These are phyloP conservation scores for Leccinum fibrillosum DNA, from an alignment of 768 basidiomycete genomes.

Conservation along the genomic window DNA sequence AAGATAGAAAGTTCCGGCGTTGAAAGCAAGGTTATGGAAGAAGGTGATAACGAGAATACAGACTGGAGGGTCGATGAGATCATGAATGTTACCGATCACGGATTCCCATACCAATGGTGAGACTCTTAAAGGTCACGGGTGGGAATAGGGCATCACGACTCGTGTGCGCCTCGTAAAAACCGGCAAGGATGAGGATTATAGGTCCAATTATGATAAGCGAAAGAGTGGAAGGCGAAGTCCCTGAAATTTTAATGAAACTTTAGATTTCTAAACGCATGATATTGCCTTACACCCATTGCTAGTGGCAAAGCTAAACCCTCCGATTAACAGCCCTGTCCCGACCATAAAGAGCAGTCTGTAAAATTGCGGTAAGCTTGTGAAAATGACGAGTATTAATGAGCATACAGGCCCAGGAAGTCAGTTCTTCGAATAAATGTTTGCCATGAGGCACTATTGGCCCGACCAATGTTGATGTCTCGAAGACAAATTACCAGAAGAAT, in stretches of 20 bases:
- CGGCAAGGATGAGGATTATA: conserved; percentile 53
- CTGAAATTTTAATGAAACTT: conserved; percentile 37
- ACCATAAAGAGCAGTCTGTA: conserved; percentile 68
- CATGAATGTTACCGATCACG: conserved; percentile 7
- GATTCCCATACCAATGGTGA: conserved; percentile 51
- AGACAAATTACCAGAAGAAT: conserved; percentile 59
- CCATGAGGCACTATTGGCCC: conserved; percentile 53
- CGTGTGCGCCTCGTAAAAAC: conserved; percentile 65
- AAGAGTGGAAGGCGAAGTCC: conserved; percentile 61
- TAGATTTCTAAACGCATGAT: conserved; percentile 1
- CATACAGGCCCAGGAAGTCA: conserved; percentile 79
- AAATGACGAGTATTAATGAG: conserved; percentile 18
- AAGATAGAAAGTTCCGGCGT: conserved; percentile 82
- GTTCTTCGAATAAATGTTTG: conserved; percentile 50
- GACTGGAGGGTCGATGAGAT: conserved; percentile 38
- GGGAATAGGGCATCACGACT: conserved; percentile 73
- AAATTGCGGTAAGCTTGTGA: conserved; percentile 18
- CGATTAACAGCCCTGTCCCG: conserved; percentile 64
- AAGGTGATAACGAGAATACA: conserved; percentile 66
- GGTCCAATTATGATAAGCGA: conserved; percentile 56
- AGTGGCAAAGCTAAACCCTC: conserved; percentile 78
- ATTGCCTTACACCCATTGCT: conserved; percentile 59
- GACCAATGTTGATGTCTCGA: conserved; percentile 48
- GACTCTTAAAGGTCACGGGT: conserved; percentile 53
- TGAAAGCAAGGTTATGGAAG: conserved; percentile 81